Base-by-base conservation (phyloP, 768 basidiomycete species). In the Gautieria morchelliformis region DNA sequence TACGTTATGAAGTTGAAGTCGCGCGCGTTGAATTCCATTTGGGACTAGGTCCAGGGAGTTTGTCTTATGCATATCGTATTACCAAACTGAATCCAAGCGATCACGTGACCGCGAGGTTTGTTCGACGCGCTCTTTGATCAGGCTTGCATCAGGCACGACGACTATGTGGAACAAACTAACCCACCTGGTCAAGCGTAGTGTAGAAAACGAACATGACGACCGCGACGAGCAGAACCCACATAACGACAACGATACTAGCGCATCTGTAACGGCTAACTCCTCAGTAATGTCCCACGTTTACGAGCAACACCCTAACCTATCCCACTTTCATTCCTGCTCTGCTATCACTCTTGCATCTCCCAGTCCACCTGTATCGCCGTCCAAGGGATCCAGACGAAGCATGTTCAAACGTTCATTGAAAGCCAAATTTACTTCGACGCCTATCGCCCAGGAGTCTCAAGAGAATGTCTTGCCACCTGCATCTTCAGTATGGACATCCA, bases 221-320 rank as follows among this genome's bases (percentile, higher is more conserved):
- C 63, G 66, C 19, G 54, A 59, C 8, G 68, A 66, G 19, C 49
- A 53, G 45, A 64, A 64, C 35, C 22, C 9, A 32, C 24, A 24
- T 22, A 20, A 6, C 30, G 32, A n/a, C 20, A 19, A 24, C 4
- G 49, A 51, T n/a, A 3, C 24, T 6, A 51, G 30, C 14, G 2
- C 35, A 8, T 37, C 58, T 45, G 52, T 57, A 62, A 39, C 60
- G 60, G 4, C 63, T 61, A 32, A 33, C 59, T 58, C 44, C 53
- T 60, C 48, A 76, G 79, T 83, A 20, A 66, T 83, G 62, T 67
- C 70, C 50, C 75, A 73, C 63, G 77, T 82, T 32, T 76, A 74
- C 58, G 79, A 84, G 65, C 80, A 82, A 56, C 81, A 84, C 58
- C 81, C 80, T 22, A 83, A 82, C 66, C 64, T 82, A 53, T 83